A percentile compares a stretch with the other conserved stretches of the same genome.
Evolutionary conservation across 139 green algal species (phyloP).

Genomic region (Micromonas commoda): DNA sequence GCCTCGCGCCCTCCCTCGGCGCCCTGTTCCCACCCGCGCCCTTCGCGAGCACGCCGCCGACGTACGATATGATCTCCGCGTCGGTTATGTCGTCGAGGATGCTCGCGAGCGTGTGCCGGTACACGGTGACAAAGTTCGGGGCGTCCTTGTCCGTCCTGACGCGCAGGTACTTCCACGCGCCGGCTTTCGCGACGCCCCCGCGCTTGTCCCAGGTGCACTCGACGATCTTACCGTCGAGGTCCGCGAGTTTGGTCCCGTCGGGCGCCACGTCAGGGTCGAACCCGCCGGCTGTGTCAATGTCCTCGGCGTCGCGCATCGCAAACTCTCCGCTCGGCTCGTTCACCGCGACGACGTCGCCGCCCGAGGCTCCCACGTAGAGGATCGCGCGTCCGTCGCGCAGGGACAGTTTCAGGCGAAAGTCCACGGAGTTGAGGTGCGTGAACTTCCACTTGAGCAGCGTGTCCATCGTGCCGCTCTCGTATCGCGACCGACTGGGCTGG

Average conservation of each 20-base stretch:
- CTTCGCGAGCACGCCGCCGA: background rate
- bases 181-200: background rate
- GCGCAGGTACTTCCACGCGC: constrained; percentile 17
- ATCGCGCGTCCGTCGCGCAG: background rate
- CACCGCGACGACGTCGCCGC: background rate
- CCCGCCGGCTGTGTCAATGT: too few species aligned
- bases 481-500: constrained; percentile 54
- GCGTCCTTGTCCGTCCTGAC: constrained; percentile 8
- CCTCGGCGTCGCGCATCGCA: too few species aligned
- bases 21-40: too few species aligned
- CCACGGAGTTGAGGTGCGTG: constrained; percentile 87
- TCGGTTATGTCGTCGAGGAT: constrained; percentile 19
- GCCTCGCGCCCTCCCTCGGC: too few species aligned
- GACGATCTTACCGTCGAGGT: constrained; percentile 21
- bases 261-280: background rate
- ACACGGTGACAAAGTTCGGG: constrained; percentile 22
- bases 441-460: constrained; percentile 97
- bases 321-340: background rate
- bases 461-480: constrained; percentile 70
- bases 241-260: background rate
- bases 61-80: constrained; percentile 14
- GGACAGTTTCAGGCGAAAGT: constrained; percentile 65
- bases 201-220: constrained; percentile 11
- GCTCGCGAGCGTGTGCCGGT: background rate
- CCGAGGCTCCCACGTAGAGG: background rate